Conservation (phyloP, 306 rosid genomes). For the Lagenaria siceraria region DNA sequence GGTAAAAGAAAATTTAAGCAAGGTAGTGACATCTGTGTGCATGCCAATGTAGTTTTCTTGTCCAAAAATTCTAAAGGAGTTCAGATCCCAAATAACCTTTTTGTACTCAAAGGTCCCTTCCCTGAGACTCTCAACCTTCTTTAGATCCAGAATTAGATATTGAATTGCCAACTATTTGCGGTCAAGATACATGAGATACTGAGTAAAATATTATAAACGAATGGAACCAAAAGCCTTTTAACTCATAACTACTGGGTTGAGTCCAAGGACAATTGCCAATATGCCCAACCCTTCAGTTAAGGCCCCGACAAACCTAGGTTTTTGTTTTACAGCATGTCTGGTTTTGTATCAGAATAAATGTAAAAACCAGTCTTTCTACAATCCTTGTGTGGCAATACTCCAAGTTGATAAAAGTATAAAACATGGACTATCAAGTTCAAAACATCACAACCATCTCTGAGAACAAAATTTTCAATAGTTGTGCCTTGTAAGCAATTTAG, state of each 20-base stretch:
- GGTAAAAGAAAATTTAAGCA: conserved; percentile 11
- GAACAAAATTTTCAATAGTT: neutral
- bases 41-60: neutral
- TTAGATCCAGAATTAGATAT: neutral
- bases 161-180: neutral
- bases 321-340: neutral
- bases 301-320: neutral
- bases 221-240: neutral
- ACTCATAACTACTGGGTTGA: neutral
- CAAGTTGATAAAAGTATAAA: neutral
- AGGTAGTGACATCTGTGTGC: neutral
- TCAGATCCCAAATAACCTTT: neutral
- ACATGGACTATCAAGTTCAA: neutral
- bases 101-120: neutral
- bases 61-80: neutral
- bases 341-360: neutral
- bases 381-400: neutral
- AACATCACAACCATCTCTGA: neutral
- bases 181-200: neutral
- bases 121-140: neutral
- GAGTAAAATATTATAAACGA: neutral
- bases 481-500: neutral
- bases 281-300: neutral
- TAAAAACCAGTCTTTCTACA: neutral
- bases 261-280: neutral